These are phyloP conservation scores for Dillenia suffruticosa DNA, from an alignment of 164 flowering plant genomes.

Conservation along the genomic window DNA sequence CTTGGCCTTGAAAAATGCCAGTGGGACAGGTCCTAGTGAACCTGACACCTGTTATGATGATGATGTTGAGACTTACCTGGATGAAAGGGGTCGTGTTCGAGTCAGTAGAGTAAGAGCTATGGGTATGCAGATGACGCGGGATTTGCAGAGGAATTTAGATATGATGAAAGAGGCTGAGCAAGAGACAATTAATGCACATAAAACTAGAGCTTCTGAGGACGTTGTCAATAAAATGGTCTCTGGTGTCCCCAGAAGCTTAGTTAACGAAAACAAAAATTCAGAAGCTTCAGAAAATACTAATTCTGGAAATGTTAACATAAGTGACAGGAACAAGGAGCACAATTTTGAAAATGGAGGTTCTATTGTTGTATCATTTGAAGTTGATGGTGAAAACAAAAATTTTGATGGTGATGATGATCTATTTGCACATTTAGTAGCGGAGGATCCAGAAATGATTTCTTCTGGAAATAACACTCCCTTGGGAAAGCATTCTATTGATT, in stretches of 20 bases:
- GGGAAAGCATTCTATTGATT: slow-evolving; percentile 17
- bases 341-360: slow-evolving; percentile 20
- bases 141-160: slow-evolving; percentile 83
- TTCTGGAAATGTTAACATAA: slow-evolving; percentile 16
- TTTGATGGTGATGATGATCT: slow-evolving; percentile 54
- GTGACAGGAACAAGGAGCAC: slow-evolving; percentile 17
- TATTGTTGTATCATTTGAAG: slow-evolving; percentile 56
- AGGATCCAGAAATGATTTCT: slow-evolving; percentile 25
- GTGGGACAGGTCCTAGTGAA: slow-evolving; percentile 29
- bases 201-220: slow-evolving; percentile 11
- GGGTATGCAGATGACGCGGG: slow-evolving; percentile 95
- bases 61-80: slow-evolving; percentile 70
- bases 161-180: slow-evolving; percentile 80
- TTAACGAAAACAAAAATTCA: slow-evolving; percentile 14
- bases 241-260: slow-evolving; percentile 11
- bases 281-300: slow-evolving; percentile 17
- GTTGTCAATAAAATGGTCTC: slow-evolving; percentile 2
- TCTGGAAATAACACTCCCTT: slow-evolving; percentile 21
- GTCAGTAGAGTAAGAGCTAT: slow-evolving; percentile 80
- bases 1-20: slow-evolving; percentile 19
- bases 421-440: slow-evolving; percentile 65
- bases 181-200: slow-evolving; percentile 25
- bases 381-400: slow-evolving; percentile 22
- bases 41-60: slow-evolving; percentile 27
- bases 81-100: slow-evolving; percentile 78